Evolutionary conservation across 2,329 filamentous ascomycete species (phyloP).

Genomic region (Pyricularia grisea): DNA sequence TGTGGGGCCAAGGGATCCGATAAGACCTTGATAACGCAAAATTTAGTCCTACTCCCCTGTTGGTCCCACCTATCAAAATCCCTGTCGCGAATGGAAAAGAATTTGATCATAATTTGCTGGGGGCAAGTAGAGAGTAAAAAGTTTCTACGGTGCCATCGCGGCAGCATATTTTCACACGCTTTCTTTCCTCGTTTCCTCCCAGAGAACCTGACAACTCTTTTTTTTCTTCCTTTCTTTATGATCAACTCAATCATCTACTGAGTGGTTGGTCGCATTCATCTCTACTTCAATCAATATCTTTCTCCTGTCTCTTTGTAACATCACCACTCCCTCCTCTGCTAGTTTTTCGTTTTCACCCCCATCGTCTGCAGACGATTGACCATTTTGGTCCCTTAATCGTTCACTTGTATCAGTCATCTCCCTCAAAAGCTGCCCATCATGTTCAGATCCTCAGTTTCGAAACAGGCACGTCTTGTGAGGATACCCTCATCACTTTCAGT

Average conservation of each 20-base stretch:
- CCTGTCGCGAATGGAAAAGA: neutral
- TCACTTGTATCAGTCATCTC: neutral
- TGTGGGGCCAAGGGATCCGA: neutral
- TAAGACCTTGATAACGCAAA: neutral
- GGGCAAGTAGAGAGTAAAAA: neutral
- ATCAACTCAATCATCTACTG: neutral
- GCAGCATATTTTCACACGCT: neutral
- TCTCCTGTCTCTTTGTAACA: neutral
- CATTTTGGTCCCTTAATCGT: neutral
- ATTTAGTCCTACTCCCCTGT: neutral
- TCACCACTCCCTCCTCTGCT: neutral
- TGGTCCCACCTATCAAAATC: neutral
- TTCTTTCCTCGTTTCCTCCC: neutral
- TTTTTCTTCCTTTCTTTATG: no score
- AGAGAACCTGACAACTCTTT: neutral
- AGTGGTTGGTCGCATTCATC: neutral
- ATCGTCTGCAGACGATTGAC: neutral
- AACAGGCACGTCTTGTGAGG: slow-evolving; percentile 1
- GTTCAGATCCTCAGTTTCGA: slow-evolving; percentile 1
- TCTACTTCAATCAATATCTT: neutral
- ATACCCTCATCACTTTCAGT: neutral
- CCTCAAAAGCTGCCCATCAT: neutral
- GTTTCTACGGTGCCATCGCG: neutral
- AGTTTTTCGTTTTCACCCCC: neutral
- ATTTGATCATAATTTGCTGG: neutral